Percentiles rank a stretch among this genome's conserved stretches.
Evolutionary conservation across 441 rosid species (phyloP).

Genomic region (Pelargonium cotyledonis): DNA sequence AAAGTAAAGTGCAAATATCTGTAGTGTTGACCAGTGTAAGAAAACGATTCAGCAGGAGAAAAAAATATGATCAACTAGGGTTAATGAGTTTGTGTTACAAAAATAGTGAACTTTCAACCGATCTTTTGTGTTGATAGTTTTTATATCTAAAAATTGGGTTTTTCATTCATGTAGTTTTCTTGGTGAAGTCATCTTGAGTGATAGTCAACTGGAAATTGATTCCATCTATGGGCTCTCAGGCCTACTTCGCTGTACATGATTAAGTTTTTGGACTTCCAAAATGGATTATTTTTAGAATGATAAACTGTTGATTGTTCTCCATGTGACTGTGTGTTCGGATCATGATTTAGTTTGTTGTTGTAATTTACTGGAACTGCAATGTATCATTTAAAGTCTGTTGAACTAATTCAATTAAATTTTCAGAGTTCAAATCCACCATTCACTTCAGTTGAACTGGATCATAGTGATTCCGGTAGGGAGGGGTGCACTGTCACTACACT

Average conservation of each 20-base stretch:
- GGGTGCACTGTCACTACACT: conserved; percentile 99
- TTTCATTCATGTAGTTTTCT: neutral
- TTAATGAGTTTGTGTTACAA: neutral
- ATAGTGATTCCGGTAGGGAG: conserved; percentile 99
- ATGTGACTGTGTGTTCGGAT: neutral
- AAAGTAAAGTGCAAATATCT: neutral
- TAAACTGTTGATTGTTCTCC: neutral
- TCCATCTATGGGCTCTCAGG: neutral
- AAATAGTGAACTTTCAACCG: neutral
- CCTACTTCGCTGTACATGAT: neutral
- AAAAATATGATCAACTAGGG: neutral
- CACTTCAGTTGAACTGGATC: conserved; percentile 98
- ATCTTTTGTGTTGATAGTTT: neutral
- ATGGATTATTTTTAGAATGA: neutral
- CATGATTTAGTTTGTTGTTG: neutral
- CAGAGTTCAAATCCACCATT: conserved; percentile 99
- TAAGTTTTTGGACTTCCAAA: neutral
- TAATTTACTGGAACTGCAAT: neutral
- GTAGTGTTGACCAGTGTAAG: neutral
- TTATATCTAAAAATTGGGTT: neutral
- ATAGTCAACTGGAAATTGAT: neutral
- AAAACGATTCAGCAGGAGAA: neutral
- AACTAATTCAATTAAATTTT: conserved; percentile 30
- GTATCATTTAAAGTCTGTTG: conserved; percentile 15
- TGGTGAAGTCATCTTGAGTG: too few relatives aligned